These are phyloP conservation scores for Capsicum rhomboideum DNA, from an alignment of 257 asterid species.

Conservation along the genomic window DNA sequence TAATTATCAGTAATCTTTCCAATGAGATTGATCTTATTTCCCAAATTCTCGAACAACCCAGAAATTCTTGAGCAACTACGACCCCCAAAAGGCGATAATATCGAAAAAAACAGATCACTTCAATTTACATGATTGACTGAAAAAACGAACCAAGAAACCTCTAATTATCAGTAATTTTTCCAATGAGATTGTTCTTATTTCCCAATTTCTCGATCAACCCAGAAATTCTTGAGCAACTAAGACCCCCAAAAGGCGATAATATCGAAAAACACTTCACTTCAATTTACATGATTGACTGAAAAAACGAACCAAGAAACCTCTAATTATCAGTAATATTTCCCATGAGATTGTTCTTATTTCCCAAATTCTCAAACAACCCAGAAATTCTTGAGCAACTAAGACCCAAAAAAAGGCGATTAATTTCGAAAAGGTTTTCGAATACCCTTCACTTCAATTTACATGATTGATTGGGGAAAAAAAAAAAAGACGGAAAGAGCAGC, in stretches of 20 bases:
- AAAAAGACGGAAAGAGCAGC: not conserved
- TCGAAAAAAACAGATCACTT: not conserved
- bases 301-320: not conserved
- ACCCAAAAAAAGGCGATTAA: not conserved
- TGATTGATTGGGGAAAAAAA: conserved; percentile 4
- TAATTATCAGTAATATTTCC: not conserved
- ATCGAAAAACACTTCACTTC: not conserved
- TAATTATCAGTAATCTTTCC: not conserved
- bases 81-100: not conserved
- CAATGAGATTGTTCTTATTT: not conserved
- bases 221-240: conserved; percentile 2
- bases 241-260: not conserved
- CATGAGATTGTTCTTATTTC: not conserved
- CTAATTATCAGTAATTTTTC: not conserved
- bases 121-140: conserved; percentile 17
- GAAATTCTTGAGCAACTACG: not conserved
- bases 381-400: conserved; percentile 5
- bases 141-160: not conserved
- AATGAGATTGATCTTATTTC: not conserved
- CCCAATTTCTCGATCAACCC: not conserved
- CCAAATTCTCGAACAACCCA: not conserved
- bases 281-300: conserved; percentile 18
- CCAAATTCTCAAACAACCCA: not conserved
- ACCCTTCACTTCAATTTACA: conserved; percentile 5
- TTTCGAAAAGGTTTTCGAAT: not conserved